A percentile compares a stretch with the other conserved stretches of the same genome.
These are phyloP conservation scores for Arthrobotrys entomopaga DNA, from an alignment of 2,329 filamentous ascomycete species.

Conservation along the genomic window DNA sequence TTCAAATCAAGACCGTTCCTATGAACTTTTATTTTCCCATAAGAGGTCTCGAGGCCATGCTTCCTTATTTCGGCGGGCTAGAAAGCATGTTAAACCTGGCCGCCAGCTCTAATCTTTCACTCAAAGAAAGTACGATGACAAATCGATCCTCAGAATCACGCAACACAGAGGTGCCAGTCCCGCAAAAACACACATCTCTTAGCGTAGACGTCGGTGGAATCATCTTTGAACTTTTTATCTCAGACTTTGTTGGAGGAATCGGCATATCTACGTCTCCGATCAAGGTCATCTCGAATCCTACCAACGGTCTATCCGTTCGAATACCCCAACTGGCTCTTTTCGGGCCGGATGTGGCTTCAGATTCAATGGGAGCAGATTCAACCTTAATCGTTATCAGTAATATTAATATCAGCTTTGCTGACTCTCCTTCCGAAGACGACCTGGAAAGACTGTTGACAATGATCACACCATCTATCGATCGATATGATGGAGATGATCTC, in stretches of 20 bases:
- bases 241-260: conserved; percentile 76
- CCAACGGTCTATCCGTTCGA: conserved; percentile 75
- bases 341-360: conserved; percentile 68
- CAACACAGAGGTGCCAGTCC: conserved; percentile 58
- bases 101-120: conserved; percentile 59
- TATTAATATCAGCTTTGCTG: conserved; percentile 77
- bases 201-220: conserved; percentile 75
- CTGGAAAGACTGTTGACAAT: conserved; percentile 83
- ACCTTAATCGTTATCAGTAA: conserved; percentile 72
- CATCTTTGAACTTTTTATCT: conserved; percentile 79
- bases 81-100: conserved; percentile 82
- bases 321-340: conserved; percentile 79
- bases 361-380: conserved; percentile 69
- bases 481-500: conserved; percentile 88
- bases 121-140: conserved; percentile 63
- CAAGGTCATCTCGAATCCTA: conserved; percentile 70
- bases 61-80: conserved; percentile 88
- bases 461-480: conserved; percentile 89
- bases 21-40: conserved; percentile 80
- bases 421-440: conserved; percentile 79
- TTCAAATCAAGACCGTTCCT: conserved; percentile 79
- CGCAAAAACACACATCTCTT: conserved; percentile 73
- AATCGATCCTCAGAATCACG: conserved; percentile 66
- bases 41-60: conserved; percentile 82
- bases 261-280: conserved; percentile 85